phyloP scores from a whole-genome alignment of 1,284 basidiomycete species.

The Violaceomyces palustris region DNA sequence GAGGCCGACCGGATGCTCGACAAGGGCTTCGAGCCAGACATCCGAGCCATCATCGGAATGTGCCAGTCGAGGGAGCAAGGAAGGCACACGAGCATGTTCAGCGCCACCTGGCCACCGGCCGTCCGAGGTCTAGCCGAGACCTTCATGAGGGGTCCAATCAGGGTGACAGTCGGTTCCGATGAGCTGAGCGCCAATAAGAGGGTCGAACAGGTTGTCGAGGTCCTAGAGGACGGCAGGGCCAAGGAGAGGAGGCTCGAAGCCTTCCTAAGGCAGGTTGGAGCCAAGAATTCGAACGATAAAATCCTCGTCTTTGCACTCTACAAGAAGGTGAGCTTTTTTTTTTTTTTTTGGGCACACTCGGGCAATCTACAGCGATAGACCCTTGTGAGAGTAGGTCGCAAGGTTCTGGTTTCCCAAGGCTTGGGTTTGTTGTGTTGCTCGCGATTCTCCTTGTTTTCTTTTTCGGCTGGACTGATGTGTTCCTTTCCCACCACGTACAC shows the following conservation, averaged over 20 bases:
- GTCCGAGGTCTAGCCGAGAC: conserved; percentile 88
- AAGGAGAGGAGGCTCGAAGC: conserved; percentile 67
- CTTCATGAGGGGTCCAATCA: conserved; percentile 78
- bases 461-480: too few relatives aligned
- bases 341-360: too few relatives aligned
- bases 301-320: conserved; percentile 93
- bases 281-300: conserved; percentile 60
- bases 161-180: conserved; percentile 91
- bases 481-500: too few relatives aligned
- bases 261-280: conserved; percentile 46
- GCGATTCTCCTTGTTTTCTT: too few relatives aligned
- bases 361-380: too few relatives aligned
- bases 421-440: not conserved
- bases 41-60: conserved; percentile 79
- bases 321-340: too few relatives aligned
- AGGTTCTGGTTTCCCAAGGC: not conserved
- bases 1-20: conserved; percentile 99
- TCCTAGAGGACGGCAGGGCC: conserved; percentile 76
- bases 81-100: conserved; percentile 61
- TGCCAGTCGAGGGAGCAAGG: conserved; percentile 58
- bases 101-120: conserved; percentile 94
- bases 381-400: conserved; percentile 56
- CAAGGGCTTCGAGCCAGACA: conserved; percentile 98
- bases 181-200: conserved; percentile 90
- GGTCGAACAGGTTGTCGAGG: conserved; percentile 74